Evolutionary conservation across 1,139 yeast genomes (phyloP), one percentile per base, ranked within the genome.

Genomic region (Blastobotrys indianensis): DNA sequence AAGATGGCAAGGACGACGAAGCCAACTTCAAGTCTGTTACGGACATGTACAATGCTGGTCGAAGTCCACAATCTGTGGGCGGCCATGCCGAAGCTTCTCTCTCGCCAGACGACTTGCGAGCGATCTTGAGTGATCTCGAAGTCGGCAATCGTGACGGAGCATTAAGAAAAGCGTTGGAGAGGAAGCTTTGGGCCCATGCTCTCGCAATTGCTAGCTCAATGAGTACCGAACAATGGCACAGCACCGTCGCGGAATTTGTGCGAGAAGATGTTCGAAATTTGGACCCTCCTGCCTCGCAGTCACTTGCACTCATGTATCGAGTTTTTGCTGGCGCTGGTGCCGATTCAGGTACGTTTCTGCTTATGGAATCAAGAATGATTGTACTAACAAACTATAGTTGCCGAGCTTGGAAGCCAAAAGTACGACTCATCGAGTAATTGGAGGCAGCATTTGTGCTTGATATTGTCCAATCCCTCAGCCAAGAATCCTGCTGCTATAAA

Each of bases 121-220:
- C 46, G 4, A 48, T 73, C 7, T 64, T 69, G 45, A 52, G 63
- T 3, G 55, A 63, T 25, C 57, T 85, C 43, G 83, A 79, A 58
- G 61, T 67, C 1, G 97, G 97, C 1, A 73, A 80, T 47, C 75
- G 79, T 20, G 79, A 77, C 16, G 75, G 73, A 2, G 97, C 96
- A 0, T 66, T 88, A 45, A 72, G 76, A 28, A 69, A 72, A 48
- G 79, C 94, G 1, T 63, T 87, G 30, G 72, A 76, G 2, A 75
- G 77, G 48, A 77, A 80, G 11, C 85, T 86, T 52, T 88, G 88
- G 85, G 79, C 94, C 0, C 72, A 88, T 61, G 85, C 95, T 0
- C 63, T 90, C 47, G 65, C 87, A 35, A 69, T 90, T 47, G 82
- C 94, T 1, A 76, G 82, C 49, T 66, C 85, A 12, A 66, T 79